Conservation (phyloP, 371 early-diverging fungal species). For the Mortierella sp. region DNA sequence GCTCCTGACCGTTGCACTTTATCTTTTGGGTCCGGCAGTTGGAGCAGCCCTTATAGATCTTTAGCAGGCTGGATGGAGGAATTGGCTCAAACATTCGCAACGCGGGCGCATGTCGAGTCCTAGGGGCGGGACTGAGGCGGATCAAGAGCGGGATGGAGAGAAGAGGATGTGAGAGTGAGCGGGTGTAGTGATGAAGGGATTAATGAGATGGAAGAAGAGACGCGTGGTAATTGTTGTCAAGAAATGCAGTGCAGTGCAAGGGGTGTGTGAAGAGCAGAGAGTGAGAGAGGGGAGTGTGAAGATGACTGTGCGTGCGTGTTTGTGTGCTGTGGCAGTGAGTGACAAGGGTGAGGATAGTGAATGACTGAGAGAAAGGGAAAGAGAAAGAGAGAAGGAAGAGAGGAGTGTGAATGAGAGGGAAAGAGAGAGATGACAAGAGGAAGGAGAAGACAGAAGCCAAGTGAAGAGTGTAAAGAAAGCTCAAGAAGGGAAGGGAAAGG, state of each 20-base stretch:
- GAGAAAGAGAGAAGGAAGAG: not conserved
- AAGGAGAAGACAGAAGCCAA: constrained; percentile 4
- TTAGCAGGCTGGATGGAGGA: constrained; percentile 48
- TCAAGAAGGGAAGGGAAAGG: not conserved
- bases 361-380: not conserved
- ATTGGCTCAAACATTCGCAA: constrained; percentile 58
- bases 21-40: constrained; percentile 58
- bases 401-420: not conserved
- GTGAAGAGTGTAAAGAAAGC: not conserved
- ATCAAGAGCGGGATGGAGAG: not conserved
- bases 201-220: not conserved
- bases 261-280: constrained; percentile 1
- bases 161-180: not conserved
- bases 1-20: constrained; percentile 56
- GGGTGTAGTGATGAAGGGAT: constrained; percentile 12
- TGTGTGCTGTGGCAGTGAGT: no score
- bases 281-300: not conserved
- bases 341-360: constrained; percentile 10
- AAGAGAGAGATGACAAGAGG: not conserved
- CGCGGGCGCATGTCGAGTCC: constrained; percentile 49
- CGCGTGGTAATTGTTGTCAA: not conserved
- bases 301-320: not conserved
- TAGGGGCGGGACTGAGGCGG: constrained; percentile 26
- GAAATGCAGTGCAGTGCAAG: not conserved
- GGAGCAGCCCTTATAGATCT: constrained; percentile 59